Evolutionary conservation across 2,329 filamentous ascomycete species (phyloP).

Genomic region (Geosmithia putterillii): DNA sequence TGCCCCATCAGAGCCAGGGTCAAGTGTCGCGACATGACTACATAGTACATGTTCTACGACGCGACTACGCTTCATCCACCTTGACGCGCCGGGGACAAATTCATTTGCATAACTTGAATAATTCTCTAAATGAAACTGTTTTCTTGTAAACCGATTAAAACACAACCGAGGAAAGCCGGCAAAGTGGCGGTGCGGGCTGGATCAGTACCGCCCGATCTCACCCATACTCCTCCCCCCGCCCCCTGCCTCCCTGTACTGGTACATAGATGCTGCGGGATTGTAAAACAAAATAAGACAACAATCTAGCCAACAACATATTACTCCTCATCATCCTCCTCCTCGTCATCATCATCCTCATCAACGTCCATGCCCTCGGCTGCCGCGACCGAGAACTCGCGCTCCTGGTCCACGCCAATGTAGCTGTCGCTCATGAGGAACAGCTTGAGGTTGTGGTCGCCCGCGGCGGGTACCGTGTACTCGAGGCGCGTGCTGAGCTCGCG

Average conservation of each 20-base stretch:
- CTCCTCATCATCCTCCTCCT: slow-evolving; percentile 40
- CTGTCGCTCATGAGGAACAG: slow-evolving; percentile 94
- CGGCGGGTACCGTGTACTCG: slow-evolving; percentile 76
- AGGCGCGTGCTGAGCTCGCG: slow-evolving; percentile 65
- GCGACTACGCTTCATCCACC: no score
- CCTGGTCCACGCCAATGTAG: slow-evolving; percentile 94
- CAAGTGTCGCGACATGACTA: no score
- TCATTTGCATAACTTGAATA: not conserved
- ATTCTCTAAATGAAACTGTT: not conserved
- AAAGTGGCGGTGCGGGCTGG: not conserved
- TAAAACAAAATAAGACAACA: not conserved
- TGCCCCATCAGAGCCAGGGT: no score
- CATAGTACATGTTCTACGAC: no score
- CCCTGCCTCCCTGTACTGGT: not conserved
- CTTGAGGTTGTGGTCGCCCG: slow-evolving; percentile 79
- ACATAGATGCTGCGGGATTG: not conserved
- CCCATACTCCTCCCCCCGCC: no score
- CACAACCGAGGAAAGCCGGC: not conserved
- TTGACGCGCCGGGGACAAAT: no score
- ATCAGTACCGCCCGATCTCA: no score
- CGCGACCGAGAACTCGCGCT: slow-evolving; percentile 73
- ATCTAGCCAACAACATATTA: not conserved
- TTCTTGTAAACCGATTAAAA: not conserved
- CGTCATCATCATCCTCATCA: slow-evolving; percentile 75
- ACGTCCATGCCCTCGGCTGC: slow-evolving; percentile 93